A percentile compares a stretch with the other conserved stretches of the same genome.
These are phyloP conservation scores for Coniochaeta prunicola DNA, from an alignment of 2,329 filamentous ascomycete genomes.

Conservation along the genomic window DNA sequence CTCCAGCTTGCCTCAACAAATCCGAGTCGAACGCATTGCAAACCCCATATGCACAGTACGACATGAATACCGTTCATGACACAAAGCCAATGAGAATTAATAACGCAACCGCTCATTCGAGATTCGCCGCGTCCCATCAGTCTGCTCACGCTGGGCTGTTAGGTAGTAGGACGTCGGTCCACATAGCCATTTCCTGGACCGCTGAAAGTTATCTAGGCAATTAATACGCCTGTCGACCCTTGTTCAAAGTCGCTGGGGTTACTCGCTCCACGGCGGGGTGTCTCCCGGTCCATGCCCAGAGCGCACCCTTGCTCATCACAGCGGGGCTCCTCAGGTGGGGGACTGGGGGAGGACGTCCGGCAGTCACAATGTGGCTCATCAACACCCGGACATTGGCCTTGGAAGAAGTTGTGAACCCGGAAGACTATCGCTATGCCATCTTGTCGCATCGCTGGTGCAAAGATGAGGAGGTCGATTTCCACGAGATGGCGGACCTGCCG, in stretches of 20 bases:
- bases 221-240: no score
- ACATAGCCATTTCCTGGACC: not conserved
- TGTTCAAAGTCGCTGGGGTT: no score
- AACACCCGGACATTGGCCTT: slow-evolving; percentile 23
- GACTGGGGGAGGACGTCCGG: not conserved
- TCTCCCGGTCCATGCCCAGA: not conserved
- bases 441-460: slow-evolving; percentile 3
- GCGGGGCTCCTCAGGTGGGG: not conserved
- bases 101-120: no score
- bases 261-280: not conserved
- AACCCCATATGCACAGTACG: not conserved
- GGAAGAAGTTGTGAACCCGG: not conserved
- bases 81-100: not conserved
- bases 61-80: not conserved
- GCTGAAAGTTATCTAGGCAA: not conserved
- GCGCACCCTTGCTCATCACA: not conserved
- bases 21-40: not conserved
- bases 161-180: not conserved
- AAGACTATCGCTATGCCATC: slow-evolving; percentile 2
- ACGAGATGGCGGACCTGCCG: not conserved
- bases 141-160: not conserved
- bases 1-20: not conserved
- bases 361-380: slow-evolving; percentile 10
- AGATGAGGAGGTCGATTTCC: slow-evolving; percentile 5
- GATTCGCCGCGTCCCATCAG: not conserved